phyloP scores from a whole-genome alignment of 768 basidiomycete species.

The Amanita subjunquillea region DNA sequence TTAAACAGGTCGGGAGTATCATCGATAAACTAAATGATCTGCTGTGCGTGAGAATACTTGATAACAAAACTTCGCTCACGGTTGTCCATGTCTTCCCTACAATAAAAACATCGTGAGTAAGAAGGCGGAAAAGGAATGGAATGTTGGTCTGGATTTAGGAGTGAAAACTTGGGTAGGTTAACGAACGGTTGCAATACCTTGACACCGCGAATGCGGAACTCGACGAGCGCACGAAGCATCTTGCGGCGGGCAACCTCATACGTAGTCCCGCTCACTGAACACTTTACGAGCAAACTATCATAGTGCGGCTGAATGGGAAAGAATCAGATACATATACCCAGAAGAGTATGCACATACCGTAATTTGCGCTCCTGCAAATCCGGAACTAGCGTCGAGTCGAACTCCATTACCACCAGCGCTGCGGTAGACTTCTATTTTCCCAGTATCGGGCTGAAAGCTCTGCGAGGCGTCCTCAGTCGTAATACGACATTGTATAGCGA shows the following conservation, averaged over 20 bases:
- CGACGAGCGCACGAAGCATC: constrained; percentile 98
- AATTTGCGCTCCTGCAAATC: constrained; percentile 98
- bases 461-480: constrained; percentile 94
- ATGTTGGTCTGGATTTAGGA: constrained; percentile 73
- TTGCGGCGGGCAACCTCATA: constrained; percentile 98
- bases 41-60: not conserved
- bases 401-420: constrained; percentile 98
- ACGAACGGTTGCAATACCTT: constrained; percentile 42
- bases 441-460: constrained; percentile 95
- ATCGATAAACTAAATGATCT: constrained; percentile 75
- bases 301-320: constrained; percentile 71
- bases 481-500: constrained; percentile 96
- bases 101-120: constrained; percentile 95
- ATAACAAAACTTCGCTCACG: constrained; percentile 8
- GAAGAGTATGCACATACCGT: constrained; percentile 41
- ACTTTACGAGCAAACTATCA: constrained; percentile 95
- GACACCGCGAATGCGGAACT: constrained; percentile 98
- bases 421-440: constrained; percentile 98
- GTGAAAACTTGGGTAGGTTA: not conserved
- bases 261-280: constrained; percentile 90
- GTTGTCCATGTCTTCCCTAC: constrained; percentile 99
- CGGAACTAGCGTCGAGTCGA: constrained; percentile 91
- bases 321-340: not conserved
- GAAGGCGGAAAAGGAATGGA: constrained; percentile 95
- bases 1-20: constrained; percentile 99